Evolutionary conservation across 2,329 filamentous ascomycete species (phyloP).

Genomic region (Aspergillus aculeatus): DNA sequence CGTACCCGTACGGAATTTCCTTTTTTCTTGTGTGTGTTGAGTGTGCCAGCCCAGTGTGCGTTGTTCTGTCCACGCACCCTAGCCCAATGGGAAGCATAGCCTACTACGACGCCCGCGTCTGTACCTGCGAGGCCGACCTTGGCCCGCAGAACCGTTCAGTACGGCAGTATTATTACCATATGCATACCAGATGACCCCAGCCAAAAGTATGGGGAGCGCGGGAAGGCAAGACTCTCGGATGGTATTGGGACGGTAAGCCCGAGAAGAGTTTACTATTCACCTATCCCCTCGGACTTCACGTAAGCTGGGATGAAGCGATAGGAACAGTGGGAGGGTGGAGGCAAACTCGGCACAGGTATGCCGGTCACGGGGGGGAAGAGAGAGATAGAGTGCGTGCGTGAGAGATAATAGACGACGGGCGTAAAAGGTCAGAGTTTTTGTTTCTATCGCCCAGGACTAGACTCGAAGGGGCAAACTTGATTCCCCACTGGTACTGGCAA

Average conservation of each 20-base stretch:
- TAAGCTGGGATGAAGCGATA: slow-evolving; percentile 6
- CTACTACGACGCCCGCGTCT: background rate
- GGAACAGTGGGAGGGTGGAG: slow-evolving; percentile 14
- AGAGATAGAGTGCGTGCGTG: slow-evolving; percentile 1
- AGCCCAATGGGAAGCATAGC: background rate
- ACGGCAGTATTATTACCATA: background rate
- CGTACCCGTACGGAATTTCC: background rate
- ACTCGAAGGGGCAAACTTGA: slow-evolving; percentile 8
- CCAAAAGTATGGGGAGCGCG: background rate
- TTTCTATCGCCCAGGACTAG: slow-evolving; percentile 15
- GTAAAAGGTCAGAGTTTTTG: slow-evolving; percentile 25
- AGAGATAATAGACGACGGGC: slow-evolving; percentile 13
- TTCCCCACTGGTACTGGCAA: background rate
- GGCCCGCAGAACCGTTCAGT: background rate
- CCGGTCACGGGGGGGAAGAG: slow-evolving; percentile 18
- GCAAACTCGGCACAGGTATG: slow-evolving; percentile 26
- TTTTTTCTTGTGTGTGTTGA: background rate
- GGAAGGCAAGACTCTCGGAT: background rate
- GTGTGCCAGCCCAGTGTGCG: too few species aligned
- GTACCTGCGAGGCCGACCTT: background rate
- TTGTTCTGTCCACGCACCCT: background rate
- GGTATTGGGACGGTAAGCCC: background rate
- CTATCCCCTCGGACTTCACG: background rate
- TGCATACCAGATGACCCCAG: background rate
- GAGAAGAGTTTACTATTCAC: background rate